A percentile compares a stretch with the other conserved stretches of the same genome.
These are phyloP conservation scores for Tolypocladium pustulatum DNA, from an alignment of 2,329 filamentous ascomycete species.

Conservation along the genomic window DNA sequence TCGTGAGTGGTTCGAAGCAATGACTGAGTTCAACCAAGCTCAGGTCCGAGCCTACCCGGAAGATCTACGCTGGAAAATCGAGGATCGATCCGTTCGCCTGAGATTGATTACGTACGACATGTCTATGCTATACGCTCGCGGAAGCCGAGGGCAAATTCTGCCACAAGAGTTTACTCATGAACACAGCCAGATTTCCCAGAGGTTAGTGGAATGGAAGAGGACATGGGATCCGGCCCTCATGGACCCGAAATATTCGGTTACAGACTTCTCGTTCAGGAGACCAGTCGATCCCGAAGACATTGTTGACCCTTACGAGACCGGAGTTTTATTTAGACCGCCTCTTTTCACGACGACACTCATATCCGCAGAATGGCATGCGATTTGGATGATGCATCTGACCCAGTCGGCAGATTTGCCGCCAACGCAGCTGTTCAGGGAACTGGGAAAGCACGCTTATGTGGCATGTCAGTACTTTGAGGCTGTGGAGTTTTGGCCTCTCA, in stretches of 20 bases:
- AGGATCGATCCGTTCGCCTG: conserved; percentile 54
- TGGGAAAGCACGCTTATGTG: conserved; percentile 53
- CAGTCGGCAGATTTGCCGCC: conserved; percentile 52
- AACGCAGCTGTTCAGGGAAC: conserved; percentile 37
- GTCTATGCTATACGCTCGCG: conserved; percentile 63
- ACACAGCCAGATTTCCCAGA: conserved; percentile 41
- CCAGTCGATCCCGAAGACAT: conserved; percentile 52
- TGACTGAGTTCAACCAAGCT: conserved; percentile 51
- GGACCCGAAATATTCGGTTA: conserved; percentile 52
- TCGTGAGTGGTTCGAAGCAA: conserved; percentile 65
- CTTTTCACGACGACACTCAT: conserved; percentile 67
- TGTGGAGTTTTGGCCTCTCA: conserved; percentile 60
- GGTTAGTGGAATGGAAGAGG: conserved; percentile 38
- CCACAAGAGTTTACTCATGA: conserved; percentile 55
- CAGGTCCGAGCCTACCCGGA: conserved; percentile 49
- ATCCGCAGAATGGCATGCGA: conserved; percentile 66
- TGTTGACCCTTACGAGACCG: conserved; percentile 61
- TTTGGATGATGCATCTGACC: conserved; percentile 70
- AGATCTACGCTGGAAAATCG: conserved; percentile 55
- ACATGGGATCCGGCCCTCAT: conserved; percentile 52
- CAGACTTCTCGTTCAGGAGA: conserved; percentile 45
- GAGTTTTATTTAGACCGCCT: conserved; percentile 58
- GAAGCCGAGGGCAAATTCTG: conserved; percentile 52
- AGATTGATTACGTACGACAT: conserved; percentile 72
- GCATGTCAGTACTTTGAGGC: conserved; percentile 74